Conservation (phyloP, 1,284 basidiomycete species). For the Microbotryomycetes sp. region DNA sequence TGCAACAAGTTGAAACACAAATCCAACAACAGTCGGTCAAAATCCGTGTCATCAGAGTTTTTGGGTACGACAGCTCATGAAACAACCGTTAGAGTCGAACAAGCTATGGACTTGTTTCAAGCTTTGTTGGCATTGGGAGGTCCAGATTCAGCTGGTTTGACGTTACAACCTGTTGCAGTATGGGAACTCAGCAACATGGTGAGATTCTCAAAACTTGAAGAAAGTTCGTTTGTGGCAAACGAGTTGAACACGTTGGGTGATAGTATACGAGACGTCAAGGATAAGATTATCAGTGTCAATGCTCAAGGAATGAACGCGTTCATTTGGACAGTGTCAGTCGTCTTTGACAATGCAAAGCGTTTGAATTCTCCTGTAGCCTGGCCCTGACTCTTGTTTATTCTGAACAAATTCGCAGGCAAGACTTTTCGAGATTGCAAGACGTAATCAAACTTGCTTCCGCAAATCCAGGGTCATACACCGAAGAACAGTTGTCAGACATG, state of each 20-base stretch:
- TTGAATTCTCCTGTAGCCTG: too few species aligned
- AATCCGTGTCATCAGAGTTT: background rate
- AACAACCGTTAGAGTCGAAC: background rate
- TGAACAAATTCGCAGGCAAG: background rate
- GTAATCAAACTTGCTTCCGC: background rate
- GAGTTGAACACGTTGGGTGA: slow-evolving; percentile 31
- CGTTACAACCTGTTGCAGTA: background rate
- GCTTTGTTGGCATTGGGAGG: background rate
- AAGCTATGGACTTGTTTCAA: background rate
- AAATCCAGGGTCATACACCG: background rate
- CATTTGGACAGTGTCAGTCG: slow-evolving; percentile 18
- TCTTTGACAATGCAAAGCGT: background rate
- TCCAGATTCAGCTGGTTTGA: background rate
- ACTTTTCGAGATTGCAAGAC: background rate
- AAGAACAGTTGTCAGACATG: background rate
- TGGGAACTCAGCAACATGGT: background rate
- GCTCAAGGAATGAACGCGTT: slow-evolving; percentile 24
- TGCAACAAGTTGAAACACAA: background rate
- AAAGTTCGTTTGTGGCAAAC: slow-evolving; percentile 20
- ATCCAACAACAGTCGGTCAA: background rate
- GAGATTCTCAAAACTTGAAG: slow-evolving; percentile 14
- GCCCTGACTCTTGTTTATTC: background rate
- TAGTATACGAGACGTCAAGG: slow-evolving; percentile 33
- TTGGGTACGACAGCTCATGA: background rate
- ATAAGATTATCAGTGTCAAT: slow-evolving; percentile 29